phyloP scores from a whole-genome alignment of 129 eudicot species.

The Oenanthe sinensis region DNA sequence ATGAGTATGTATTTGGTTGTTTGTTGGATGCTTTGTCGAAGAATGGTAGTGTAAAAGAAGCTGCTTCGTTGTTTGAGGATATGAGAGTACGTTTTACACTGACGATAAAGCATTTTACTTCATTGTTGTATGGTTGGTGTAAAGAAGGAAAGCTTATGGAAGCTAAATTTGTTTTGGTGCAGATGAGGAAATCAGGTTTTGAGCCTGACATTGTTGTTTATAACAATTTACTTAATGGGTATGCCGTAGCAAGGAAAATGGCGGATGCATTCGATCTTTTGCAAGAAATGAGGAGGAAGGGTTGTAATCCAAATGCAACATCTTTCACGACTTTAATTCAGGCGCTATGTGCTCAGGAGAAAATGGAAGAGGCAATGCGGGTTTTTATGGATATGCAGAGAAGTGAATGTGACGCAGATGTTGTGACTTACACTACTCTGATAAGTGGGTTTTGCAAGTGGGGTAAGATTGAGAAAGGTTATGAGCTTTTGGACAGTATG shows the following conservation, averaged over 20 bases:
- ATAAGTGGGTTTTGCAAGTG: slow-evolving; percentile 68
- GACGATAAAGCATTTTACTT: slow-evolving; percentile 65
- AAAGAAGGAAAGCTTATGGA: slow-evolving; percentile 66
- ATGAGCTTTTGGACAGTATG: slow-evolving; percentile 56
- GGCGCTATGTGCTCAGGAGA: slow-evolving; percentile 58
- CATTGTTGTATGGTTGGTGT: slow-evolving; percentile 74
- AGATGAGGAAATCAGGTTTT: slow-evolving; percentile 58
- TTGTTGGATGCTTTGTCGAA: slow-evolving; percentile 82
- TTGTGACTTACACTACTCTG: slow-evolving; percentile 53
- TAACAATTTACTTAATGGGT: slow-evolving; percentile 65
- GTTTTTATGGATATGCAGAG: slow-evolving; percentile 50
- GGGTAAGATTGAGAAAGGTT: slow-evolving; percentile 47
- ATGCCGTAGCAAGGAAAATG: slow-evolving; percentile 60
- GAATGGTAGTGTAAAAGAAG: slow-evolving; percentile 75
- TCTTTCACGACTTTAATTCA: slow-evolving; percentile 65
- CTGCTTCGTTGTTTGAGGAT: slow-evolving; percentile 70
- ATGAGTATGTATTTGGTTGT: slow-evolving; percentile 84
- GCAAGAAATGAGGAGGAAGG: slow-evolving; percentile 62
- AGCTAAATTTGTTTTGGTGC: slow-evolving; percentile 51
- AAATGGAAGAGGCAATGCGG: slow-evolving; percentile 66
- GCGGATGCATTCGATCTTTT: slow-evolving; percentile 69
- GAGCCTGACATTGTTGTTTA: slow-evolving; percentile 75
- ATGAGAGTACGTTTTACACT: slow-evolving; percentile 61
- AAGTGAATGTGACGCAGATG: slow-evolving; percentile 57
- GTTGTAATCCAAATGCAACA: slow-evolving; percentile 57